A percentile compares a stretch with the other conserved stretches of the same genome.
phyloP scores from a whole-genome alignment of 169 alveolate species.

The Cryptosporidium parvum region DNA sequence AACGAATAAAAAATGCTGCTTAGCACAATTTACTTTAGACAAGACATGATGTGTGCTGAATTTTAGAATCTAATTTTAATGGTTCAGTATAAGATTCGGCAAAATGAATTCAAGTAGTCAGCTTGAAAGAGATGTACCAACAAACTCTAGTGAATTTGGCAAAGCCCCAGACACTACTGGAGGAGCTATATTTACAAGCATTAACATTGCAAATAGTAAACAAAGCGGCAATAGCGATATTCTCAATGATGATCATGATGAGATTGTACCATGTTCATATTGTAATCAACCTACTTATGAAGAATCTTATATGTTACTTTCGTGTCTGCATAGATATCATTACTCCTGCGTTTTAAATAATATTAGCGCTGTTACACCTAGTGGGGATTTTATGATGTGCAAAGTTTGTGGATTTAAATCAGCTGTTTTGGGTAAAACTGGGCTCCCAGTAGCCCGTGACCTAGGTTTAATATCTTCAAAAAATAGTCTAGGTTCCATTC shows the following conservation, averaged over 20 bases:
- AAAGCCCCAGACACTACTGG: neutral
- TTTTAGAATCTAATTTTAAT: neutral
- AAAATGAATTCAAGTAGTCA: constrained; percentile 1
- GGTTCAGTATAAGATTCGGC: neutral
- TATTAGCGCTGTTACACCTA: constrained; percentile 26
- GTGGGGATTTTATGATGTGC: constrained; percentile 69
- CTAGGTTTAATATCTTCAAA: constrained; percentile 14
- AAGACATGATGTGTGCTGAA: constrained; percentile 9
- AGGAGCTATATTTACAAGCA: neutral
- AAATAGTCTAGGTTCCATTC: constrained; percentile 49
- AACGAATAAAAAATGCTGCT: constrained; percentile 20
- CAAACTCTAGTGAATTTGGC: neutral
- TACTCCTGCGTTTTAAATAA: constrained; percentile 62
- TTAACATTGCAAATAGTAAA: neutral
- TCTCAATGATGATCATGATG: constrained; percentile 14
- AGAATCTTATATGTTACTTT: constrained; percentile 59
- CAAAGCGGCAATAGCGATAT: neutral
- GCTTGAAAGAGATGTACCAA: neutral
- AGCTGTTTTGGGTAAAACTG: constrained; percentile 67
- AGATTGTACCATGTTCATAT: constrained; percentile 41
- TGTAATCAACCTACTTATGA: constrained; percentile 63
- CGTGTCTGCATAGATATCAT: constrained; percentile 61
- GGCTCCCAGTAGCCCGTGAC: constrained; percentile 33
- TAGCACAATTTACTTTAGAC: neutral
- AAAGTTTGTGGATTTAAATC: constrained; percentile 64